Evolutionary conservation across 352 stramenopile genomes (phyloP).

Genomic region (Pythium monospermum): DNA sequence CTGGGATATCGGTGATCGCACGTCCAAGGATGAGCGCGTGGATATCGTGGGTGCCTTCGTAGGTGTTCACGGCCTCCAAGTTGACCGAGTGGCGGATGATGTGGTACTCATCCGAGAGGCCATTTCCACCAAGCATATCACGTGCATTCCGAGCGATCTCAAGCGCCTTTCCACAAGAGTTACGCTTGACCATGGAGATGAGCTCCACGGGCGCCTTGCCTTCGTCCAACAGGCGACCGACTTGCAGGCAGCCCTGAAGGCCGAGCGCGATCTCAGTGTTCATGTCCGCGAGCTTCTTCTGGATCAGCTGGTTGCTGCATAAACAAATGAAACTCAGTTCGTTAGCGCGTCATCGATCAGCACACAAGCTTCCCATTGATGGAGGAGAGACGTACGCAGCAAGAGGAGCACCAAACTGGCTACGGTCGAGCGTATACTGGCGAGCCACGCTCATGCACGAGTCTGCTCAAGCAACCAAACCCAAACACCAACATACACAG

Average conservation of each 20-base stretch:
- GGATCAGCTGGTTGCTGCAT: slow-evolving; percentile 95
- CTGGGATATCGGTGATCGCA: slow-evolving; percentile 94
- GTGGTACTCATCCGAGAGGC: slow-evolving; percentile 98
- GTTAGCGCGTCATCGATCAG: too few relatives aligned
- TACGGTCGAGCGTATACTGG: slow-evolving; percentile 93
- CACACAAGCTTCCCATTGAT: too few relatives aligned
- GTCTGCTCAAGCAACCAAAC: slow-evolving; percentile 35
- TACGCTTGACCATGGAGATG: slow-evolving; percentile 95
- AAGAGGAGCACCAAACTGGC: slow-evolving; percentile 96
- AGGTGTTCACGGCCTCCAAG: slow-evolving; percentile 98
- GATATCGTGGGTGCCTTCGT: slow-evolving; percentile 98
- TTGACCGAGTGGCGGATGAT: slow-evolving; percentile 98
- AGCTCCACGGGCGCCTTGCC: slow-evolving; percentile 82
- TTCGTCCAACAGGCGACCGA: slow-evolving; percentile 89
- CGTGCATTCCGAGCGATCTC: slow-evolving; percentile 89
- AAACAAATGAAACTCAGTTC: not conserved
- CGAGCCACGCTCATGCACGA: slow-evolving; percentile 91
- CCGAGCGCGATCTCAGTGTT: slow-evolving; percentile 94
- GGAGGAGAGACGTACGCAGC: slow-evolving; percentile 63
- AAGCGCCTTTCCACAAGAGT: slow-evolving; percentile 94
- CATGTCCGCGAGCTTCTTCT: slow-evolving; percentile 99
- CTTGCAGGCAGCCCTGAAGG: slow-evolving; percentile 88
- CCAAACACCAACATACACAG: not conserved
- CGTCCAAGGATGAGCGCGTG: slow-evolving; percentile 97
- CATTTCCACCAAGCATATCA: slow-evolving; percentile 98